Evolutionary conservation across 164 flowering plant genomes (phyloP).

Genomic region (Platanus orientalis): DNA sequence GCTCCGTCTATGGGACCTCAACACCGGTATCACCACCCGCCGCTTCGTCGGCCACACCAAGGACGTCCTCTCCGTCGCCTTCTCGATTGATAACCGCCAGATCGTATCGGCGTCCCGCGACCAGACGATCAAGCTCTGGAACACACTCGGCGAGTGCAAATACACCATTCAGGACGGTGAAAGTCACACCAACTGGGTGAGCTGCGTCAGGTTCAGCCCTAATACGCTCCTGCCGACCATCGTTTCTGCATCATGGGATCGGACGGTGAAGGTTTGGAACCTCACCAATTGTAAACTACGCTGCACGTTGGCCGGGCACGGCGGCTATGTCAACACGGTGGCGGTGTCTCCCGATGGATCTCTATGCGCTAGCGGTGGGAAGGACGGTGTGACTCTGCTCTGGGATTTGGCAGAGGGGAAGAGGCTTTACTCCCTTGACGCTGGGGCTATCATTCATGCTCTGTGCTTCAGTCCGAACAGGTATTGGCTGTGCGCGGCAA

Average conservation of each 20-base stretch:
- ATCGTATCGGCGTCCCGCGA: constrained; percentile 87
- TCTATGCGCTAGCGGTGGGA: constrained; percentile 84
- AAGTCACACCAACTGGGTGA: constrained; percentile 72
- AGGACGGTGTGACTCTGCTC: constrained; percentile 70
- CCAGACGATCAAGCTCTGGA: constrained; percentile 80
- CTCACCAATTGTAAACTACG: constrained; percentile 70
- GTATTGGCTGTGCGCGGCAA: constrained; percentile 94
- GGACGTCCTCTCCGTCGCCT: constrained; percentile 79
- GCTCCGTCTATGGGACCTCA: constrained; percentile 84
- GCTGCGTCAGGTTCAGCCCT: constrained; percentile 78
- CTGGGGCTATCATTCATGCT: constrained; percentile 65
- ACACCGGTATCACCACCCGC: constrained; percentile 61
- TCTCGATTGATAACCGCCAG: constrained; percentile 78
- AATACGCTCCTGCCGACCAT: constrained; percentile 60
- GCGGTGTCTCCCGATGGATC: constrained; percentile 89
- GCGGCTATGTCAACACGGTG: constrained; percentile 70
- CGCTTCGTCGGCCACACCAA: constrained; percentile 83
- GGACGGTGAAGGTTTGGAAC: constrained; percentile 83
- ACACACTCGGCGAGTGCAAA: constrained; percentile 89
- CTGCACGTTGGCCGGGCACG: constrained; percentile 55
- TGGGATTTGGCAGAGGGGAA: constrained; percentile 94
- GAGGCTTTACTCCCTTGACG: constrained; percentile 69
- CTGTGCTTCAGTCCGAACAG: constrained; percentile 88
- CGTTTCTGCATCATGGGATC: constrained; percentile 78
- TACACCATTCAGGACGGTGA: constrained; percentile 70